Evolutionary conservation across 1,284 basidiomycete genomes (phyloP).

Genomic region (Taiwanofungus camphoratus): DNA sequence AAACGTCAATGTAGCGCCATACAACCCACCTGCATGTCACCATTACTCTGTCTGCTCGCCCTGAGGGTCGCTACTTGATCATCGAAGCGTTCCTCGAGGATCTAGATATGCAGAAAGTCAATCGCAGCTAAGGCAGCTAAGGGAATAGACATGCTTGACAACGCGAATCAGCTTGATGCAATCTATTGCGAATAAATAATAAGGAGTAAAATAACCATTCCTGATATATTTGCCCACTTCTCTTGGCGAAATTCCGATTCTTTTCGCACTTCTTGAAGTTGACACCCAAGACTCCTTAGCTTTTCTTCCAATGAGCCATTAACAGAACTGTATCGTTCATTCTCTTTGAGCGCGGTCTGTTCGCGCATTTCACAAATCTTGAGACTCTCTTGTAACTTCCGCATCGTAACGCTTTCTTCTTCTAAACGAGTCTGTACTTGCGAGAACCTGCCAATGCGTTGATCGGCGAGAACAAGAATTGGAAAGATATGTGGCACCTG

Average conservation of each 20-base stretch:
- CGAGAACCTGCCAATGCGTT: constrained; percentile 17
- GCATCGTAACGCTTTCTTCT: constrained; percentile 16
- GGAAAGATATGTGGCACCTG: constrained; percentile 1
- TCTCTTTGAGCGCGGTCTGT: constrained; percentile 10
- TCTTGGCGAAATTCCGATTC: constrained; percentile 22
- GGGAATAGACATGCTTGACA: constrained; percentile 20
- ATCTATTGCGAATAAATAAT: constrained; percentile 11
- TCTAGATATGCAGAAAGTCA: constrained; percentile 23
- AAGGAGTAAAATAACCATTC: neutral
- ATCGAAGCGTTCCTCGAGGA: constrained; percentile 56
- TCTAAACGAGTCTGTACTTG: constrained; percentile 18
- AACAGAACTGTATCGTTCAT: constrained; percentile 10
- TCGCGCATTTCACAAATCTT: constrained; percentile 21
- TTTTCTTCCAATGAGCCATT: constrained; percentile 10
- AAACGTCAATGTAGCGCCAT: neutral
- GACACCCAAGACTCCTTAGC: constrained; percentile 6
- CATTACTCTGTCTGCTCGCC: constrained; percentile 46
- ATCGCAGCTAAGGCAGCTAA: neutral
- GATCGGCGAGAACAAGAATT: neutral
- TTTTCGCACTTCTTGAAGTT: constrained; percentile 18
- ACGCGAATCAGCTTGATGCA: constrained; percentile 20
- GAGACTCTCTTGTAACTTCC: constrained; percentile 27
- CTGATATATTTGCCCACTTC: constrained; percentile 19
- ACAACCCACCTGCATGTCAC: constrained; percentile 44
- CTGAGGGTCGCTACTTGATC: constrained; percentile 46